Base-by-base conservation (phyloP, 2,329 filamentous ascomycete species). In the Pseudogymnoascus sp. region DNA sequence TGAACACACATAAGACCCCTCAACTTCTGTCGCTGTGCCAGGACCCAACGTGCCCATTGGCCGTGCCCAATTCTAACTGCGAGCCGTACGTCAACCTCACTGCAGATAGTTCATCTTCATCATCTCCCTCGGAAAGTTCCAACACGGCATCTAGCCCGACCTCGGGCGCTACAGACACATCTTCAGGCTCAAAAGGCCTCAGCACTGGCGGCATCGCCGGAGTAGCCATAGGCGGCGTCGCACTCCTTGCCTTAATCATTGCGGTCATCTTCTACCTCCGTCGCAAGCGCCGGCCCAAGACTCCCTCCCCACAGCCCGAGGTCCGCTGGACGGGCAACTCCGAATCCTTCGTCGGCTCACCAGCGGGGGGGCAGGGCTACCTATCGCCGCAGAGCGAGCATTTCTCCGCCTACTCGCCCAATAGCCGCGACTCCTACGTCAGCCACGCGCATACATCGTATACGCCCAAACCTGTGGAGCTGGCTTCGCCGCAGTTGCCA, bases 21-120 rank as follows among this genome's bases (percentile, higher is more conserved):
- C 65, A 68, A 59, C 65, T 73, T 3, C 66, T 63, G 28, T 69
- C 66, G 22, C 65, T 73, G n/a, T 72, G 71, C 61, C 67, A 70
- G 50, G 66, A 66, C 18, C 58, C 62, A 20, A 66, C 63, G 9
- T 73, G 71, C 61, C 69, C 70, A 1, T 63, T 71, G 1, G 70
- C 70, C 3, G 65, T 62, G 2, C 66, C 69, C 6, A 64, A 63
- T 37, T 58, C 67, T 35, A 65, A 72, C 43, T 73, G 71, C 60
- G 65, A 63, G 2, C 65, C 65, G 1, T 73, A 73, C 57, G 57
- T 41, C 0, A 62, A 70, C 47, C 39, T 72, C 12, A 60, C 60
- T 25, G 65, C 65, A 3, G 64, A 65, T 6, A 69, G 67, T 5
- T 33, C 18, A 18, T 16, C 18, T 12, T 47, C 61, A 30, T 60